These are phyloP conservation scores for Talaromyces borbonicus DNA, from an alignment of 495 filamentous ascomycete species.

Conservation along the genomic window DNA sequence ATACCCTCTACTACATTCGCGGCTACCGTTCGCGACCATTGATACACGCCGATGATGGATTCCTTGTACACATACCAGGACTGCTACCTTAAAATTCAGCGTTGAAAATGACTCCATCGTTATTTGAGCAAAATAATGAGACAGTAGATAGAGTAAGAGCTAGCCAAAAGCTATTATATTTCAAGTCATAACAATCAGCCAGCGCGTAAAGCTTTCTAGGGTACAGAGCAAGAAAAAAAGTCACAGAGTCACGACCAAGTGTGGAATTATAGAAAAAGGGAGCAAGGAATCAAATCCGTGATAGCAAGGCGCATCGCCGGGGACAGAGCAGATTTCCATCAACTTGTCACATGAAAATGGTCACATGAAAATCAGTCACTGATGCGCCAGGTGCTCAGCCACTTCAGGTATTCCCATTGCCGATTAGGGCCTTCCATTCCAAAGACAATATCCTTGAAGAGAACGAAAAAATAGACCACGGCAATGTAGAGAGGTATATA, in stretches of 20 bases:
- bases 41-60: too few relatives aligned
- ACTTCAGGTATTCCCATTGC: conserved; percentile 87
- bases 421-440: conserved; percentile 81
- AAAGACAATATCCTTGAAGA: conserved; percentile 93
- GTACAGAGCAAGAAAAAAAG: conserved; percentile 1
- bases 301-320: too few relatives aligned
- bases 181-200: conserved; percentile 1
- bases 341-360: neutral
- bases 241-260: too few relatives aligned
- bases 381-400: conserved; percentile 58
- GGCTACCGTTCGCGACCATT: neutral
- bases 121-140: too few relatives aligned
- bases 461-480: conserved; percentile 69
- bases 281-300: too few relatives aligned
- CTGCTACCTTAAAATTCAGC: neutral
- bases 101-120: too few relatives aligned
- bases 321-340: too few relatives aligned
- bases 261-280: neutral
- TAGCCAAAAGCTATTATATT: neutral
- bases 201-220: conserved; percentile 2
- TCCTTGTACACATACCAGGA: too few relatives aligned
- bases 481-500: conserved; percentile 63
- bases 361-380: too few relatives aligned
- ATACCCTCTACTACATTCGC: neutral
- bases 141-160: neutral